These are phyloP conservation scores for Colletotrichum spaethianum DNA, from an alignment of 2,329 filamentous ascomycete species.

Conservation along the genomic window DNA sequence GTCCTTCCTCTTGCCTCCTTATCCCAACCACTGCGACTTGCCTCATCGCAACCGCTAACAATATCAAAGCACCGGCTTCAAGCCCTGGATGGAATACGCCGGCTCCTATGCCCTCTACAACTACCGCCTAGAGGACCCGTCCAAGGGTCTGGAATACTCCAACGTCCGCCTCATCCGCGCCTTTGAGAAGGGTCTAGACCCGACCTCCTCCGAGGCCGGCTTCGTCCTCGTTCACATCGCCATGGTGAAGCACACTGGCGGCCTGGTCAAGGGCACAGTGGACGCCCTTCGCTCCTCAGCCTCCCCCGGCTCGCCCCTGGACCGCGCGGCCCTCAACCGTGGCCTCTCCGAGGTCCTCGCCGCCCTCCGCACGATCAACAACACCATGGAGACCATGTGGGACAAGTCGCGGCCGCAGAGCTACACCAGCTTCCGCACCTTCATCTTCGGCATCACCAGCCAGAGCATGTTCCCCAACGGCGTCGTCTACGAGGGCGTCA, in stretches of 20 bases:
- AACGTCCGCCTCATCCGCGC: conserved; percentile 89
- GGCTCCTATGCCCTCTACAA: conserved; percentile 79
- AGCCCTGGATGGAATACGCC: conserved; percentile 92
- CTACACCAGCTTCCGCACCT: conserved; percentile 93
- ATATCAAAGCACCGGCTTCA: conserved; percentile 77
- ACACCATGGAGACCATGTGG: conserved; percentile 94
- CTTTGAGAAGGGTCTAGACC: conserved; percentile 91
- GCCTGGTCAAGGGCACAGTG: conserved; percentile 80
- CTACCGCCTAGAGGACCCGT: conserved; percentile 72
- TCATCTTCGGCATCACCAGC: conserved; percentile 95
- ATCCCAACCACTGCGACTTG: conserved; percentile 6
- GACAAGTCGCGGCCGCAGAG: conserved; percentile 84
- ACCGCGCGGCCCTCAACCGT: conserved; percentile 68
- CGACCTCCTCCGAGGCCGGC: conserved; percentile 89
- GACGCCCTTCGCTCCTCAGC: conserved; percentile 66
- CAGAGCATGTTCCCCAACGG: conserved; percentile 96
- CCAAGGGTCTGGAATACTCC: conserved; percentile 70
- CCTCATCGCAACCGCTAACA: neutral
- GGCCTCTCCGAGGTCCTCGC: conserved; percentile 73
- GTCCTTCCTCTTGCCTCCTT: neutral
- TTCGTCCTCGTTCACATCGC: conserved; percentile 97
- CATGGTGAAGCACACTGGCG: conserved; percentile 91
- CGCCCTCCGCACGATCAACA: conserved; percentile 79
- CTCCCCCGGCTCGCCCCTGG: conserved; percentile 38
- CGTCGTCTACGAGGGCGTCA: conserved; percentile 89